Evolutionary conservation across 2,329 filamentous ascomycete genomes (phyloP), one percentile per base, ranked within the genome.

Genomic region (Mollisiaceae sp.): DNA sequence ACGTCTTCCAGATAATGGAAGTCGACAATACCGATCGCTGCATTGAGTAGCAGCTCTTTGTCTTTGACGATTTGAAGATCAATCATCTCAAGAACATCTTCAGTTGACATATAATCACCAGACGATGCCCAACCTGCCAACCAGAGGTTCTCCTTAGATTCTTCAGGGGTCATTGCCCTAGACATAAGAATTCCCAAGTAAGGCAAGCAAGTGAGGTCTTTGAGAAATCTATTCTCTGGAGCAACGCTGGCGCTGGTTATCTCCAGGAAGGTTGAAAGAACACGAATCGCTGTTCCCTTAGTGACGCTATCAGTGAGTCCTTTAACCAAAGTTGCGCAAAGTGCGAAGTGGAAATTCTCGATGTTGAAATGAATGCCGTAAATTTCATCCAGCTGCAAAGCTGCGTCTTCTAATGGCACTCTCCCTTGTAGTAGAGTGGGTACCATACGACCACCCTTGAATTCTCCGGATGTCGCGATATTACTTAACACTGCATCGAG

Each of bases 271-370:
- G 86, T 86, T 1, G 85, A 85, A 8, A 91, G 75, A 3, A 90
- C 86, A 22, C 86, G 82, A 59, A 89, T 81, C 2, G 87, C 83
- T 15, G 84, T 84, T 12, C 82, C 75, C 70, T 85, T 86, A 9
- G 88, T 91, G 45, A 83, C 80, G 1, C 84, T 83, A 68, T 90
- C 88, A 0, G 86, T 87, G 15, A 91, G 80, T 1, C 88, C 89
- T 50, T 89, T 84, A 2, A 87, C 83, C 4, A 91, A 78, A 68
- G 86, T 88, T 18, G 87, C 87, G 70, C 86, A 89, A 0, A 89
- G 83, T 0, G 89, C 88, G 69, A 87, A 88, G 72, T 91, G 88
- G 74, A 91, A 91, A 66, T 84, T 88, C 18, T 90, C 86, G 6
- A 78, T 75, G 38, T 82, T 85, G 72, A 91, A 91, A 68, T 87